Percentiles rank a stretch among this genome's conserved stretches.
phyloP scores from a whole-genome alignment of 2,329 filamentous ascomycete genomes.

The Colletotrichum nymphaeae region DNA sequence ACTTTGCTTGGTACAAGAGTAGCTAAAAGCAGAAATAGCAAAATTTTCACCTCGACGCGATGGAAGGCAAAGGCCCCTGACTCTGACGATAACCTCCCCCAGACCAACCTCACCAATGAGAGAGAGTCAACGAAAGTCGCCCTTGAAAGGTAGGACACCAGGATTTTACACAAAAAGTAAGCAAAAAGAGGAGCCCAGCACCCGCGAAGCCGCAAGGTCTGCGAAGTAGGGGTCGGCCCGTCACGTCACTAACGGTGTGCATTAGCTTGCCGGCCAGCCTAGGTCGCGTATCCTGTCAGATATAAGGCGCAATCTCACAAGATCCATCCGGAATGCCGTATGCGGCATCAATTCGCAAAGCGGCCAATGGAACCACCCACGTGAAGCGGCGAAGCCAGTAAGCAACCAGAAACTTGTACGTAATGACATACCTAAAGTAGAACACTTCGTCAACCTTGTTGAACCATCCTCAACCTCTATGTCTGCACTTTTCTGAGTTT shows the following conservation, averaged over 20 bases:
- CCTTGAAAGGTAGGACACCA: not conserved
- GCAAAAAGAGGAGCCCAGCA: not conserved
- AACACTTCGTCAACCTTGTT: not conserved
- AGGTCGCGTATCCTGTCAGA: not conserved
- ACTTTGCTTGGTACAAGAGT: not conserved
- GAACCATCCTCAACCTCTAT: not conserved
- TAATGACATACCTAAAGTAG: not conserved
- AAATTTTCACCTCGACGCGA: not conserved
- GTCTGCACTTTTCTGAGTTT: not conserved
- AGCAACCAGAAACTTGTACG: not conserved
- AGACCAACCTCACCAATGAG: not conserved
- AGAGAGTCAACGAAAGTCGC: not conserved
- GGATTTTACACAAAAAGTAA: not conserved
- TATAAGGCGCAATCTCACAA: not conserved
- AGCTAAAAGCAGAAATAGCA: not conserved
- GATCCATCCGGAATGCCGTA: not conserved
- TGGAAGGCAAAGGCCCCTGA: not conserved
- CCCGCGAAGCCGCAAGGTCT: not conserved
- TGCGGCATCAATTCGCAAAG: not conserved
- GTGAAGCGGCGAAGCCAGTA: not conserved
- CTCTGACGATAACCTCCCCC: not conserved
- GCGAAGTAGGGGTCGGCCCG: not conserved
- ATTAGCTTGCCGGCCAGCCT: not conserved
- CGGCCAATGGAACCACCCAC: not conserved
- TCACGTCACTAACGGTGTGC: not conserved